Base-by-base conservation (phyloP, 495 filamentous ascomycete genomes). In the Penicillium soppii region DNA sequence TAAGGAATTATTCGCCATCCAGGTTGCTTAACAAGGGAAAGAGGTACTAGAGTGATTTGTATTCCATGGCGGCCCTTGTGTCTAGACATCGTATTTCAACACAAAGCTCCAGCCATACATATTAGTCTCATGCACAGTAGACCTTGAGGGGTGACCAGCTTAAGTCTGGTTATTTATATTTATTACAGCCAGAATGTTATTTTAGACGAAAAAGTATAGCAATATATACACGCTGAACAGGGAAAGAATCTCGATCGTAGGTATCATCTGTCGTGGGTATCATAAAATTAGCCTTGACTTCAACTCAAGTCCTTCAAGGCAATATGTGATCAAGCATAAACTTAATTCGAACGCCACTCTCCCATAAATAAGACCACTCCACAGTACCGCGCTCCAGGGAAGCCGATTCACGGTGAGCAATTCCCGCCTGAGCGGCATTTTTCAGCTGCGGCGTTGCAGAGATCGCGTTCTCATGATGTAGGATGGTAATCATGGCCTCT, bases 401-500 rank as follows among this genome's bases (percentile, higher is more conserved):
- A 47, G 39, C 65, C 58, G 58, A 50, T 0, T 70, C 61, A n/a
- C 73, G 69, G n/a, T 90, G 74, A 5, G 78, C 82, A 36, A 92
- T 86, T 1, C 92, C 92, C 48, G 55, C 62, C 53, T 85, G 71
- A 13, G 89, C 76, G 0, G 84, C 80, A 2, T 57, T 50, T 13
- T 73, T 65, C 19, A 95, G 58, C 4, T 53, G 57, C 0, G 63
- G 53, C 13, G 76, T 80, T 38, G 80, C 69, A 17, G 56, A 59
- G 7, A 86, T 50, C 50, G 67, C 46, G 0, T 65, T 54, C 20
- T 59, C 57, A 0, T 65, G 58, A 1, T 75, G 73, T n/a, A 91
- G 59, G 4, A 87, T 67, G 37, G 84, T 76, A 43, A 92, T 54
- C 47, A 95, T 63, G 0, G 76, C 75, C 67, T 98, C 92, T 0